phyloP scores from a whole-genome alignment of 176 grass and related monocot genomes.

The Rhynchospora breviuscula region DNA sequence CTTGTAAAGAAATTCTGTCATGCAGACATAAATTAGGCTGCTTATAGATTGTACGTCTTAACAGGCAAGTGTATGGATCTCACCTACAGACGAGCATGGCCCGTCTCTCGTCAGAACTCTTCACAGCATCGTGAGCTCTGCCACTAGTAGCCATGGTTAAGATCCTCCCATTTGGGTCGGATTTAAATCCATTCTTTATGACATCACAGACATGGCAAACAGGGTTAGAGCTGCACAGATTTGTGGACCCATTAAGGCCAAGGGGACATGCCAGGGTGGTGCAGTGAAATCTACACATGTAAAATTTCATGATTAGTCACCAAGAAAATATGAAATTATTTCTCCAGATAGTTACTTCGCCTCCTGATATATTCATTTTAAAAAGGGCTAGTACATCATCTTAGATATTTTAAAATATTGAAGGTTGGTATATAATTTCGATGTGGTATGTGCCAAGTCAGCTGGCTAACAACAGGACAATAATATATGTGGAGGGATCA shows the following conservation, averaged over 20 bases:
- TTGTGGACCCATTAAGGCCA: conserved; percentile 53
- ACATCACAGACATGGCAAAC: conserved; percentile 48
- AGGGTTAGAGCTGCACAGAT: conserved; percentile 40
- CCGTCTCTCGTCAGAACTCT: background rate
- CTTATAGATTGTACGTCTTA: background rate
- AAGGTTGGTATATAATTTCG: background rate
- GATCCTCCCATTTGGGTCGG: conserved; percentile 24
- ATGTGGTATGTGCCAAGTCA: background rate
- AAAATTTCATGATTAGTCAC: background rate
- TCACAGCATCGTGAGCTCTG: conserved; percentile 49
- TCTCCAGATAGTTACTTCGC: background rate
- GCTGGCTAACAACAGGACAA: background rate
- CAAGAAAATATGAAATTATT: background rate
- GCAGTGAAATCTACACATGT: conserved; percentile 50
- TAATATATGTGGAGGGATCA: background rate
- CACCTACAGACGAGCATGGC: conserved; percentile 81
- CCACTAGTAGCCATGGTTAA: conserved; percentile 75
- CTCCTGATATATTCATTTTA: background rate
- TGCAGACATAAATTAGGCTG: background rate
- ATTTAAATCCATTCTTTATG: conserved; percentile 62
- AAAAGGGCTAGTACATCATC: background rate
- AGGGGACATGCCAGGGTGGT: conserved; percentile 56
- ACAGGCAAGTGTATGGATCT: background rate
- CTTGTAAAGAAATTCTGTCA: background rate
- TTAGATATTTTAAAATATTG: background rate